Evolutionary conservation across 176 grass and related monocot genomes (phyloP), one percentile per base, ranked within the genome.

Genomic region (Zizania latifolia): DNA sequence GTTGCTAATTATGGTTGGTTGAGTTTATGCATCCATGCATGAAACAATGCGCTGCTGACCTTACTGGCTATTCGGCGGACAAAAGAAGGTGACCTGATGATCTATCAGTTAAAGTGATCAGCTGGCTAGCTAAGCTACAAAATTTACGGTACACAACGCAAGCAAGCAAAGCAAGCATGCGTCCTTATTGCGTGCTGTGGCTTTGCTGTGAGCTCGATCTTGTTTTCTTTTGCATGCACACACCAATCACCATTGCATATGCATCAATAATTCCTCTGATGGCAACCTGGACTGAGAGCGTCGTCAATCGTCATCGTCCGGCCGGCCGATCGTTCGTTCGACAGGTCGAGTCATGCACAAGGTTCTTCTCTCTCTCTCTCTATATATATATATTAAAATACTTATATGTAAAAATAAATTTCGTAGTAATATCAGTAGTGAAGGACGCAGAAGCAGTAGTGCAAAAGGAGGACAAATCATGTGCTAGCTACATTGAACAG

Each of bases 241-340:
- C 53, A 78, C 21, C 60, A 60, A 59, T 6, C 48, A 53, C n/a
- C 48, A 53, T 53, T 53, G 69, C 78, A 14, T 56, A 21, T 53
- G 69, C 78, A 14, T 56, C 85, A 50, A 82, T 82, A 34, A 78
- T 82, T 15, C 56, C 77, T 33, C 53, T 4, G 59, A 72, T 34
- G 67, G 74, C 38, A 59, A 72, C 79, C 30, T 50, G 9, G 11
- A n/a, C 46, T 0, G n/a, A n/a, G n/a, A 53, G 19, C 7, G 48
- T 9, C 46, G 16, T 36, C 34, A 6, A 36, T 68, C 70, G 71
- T 85, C 83, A 55, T 28, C 22, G n/a, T 17, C 19, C 48, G 48
- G 48, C 48, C 19, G 48, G n/a, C 7, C 12, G 43, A 13, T 39
- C 32, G 45, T 39, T 65, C 28, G 53, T 78, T 55, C 19, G 46